A percentile compares a stretch with the other conserved stretches of the same genome.
Conservation (phyloP, 495 filamentous ascomycete species). For the Achaetomiella virescens region DNA sequence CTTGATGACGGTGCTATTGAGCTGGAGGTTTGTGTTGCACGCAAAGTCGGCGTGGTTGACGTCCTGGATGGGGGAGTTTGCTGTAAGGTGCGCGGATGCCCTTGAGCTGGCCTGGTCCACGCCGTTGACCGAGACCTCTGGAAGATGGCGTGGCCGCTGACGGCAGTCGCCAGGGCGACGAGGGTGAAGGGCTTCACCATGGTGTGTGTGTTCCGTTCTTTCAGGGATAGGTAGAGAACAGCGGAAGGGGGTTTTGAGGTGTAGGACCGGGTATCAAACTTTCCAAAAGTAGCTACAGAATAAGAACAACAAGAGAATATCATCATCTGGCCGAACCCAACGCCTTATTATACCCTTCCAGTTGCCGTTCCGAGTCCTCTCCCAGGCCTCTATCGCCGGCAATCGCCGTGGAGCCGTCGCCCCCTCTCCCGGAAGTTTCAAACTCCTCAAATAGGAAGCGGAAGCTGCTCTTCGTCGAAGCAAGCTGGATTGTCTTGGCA, state of each 20-base stretch:
- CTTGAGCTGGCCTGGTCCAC: constrained; percentile 45
- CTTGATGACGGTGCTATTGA: constrained; percentile 38
- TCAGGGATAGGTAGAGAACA: not conserved
- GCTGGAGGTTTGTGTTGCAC: constrained; percentile 34
- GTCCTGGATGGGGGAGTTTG: constrained; percentile 38
- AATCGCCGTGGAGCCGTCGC: constrained; percentile 1
- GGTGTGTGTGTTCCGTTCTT: not conserved
- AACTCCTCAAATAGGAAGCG: constrained; percentile 17
- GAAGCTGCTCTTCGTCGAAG: constrained; percentile 12
- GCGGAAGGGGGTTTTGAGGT: not conserved
- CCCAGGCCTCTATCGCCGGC: not conserved
- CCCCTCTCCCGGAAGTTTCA: not conserved
- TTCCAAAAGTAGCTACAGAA: too few species aligned
- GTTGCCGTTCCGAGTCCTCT: too few species aligned
- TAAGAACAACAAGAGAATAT: too few species aligned
- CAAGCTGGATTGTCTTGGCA: constrained; percentile 7
- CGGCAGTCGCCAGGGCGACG: constrained; percentile 24
- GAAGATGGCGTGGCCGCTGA: constrained; percentile 37
- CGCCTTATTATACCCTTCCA: not conserved
- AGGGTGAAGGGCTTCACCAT: constrained; percentile 27
- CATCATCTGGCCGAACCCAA: too few species aligned
- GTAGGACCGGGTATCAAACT: not conserved
- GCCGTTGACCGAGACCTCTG: constrained; percentile 48
- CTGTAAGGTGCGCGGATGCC: constrained; percentile 46
- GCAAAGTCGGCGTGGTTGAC: constrained; percentile 34